Conservation (phyloP, 2,329 filamentous ascomycete genomes). For the Colletotrichum falcatum region DNA sequence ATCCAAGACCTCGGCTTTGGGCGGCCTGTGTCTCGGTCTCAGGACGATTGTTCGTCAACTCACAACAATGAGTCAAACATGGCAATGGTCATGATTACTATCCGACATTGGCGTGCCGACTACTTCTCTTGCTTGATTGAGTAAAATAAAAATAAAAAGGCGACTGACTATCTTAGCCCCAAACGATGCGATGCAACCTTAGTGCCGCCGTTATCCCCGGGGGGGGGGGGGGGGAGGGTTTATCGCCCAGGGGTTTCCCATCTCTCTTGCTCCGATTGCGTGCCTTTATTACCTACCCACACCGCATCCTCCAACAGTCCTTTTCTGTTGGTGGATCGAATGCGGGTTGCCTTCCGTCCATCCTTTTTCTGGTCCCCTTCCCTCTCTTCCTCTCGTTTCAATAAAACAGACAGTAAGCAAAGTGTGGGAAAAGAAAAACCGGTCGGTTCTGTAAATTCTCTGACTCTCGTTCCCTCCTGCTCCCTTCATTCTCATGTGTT, state of each 20-base stretch:
- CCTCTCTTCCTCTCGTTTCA: constrained; percentile 3
- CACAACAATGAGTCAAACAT: background rate
- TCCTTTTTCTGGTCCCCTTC: constrained; percentile 3
- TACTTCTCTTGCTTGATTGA: background rate
- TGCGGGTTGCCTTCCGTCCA: constrained; percentile 30
- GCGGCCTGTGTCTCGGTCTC: constrained; percentile 5
- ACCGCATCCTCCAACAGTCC: constrained; percentile 17
- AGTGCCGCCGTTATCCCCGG: constrained; percentile 31
- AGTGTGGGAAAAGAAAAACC: background rate
- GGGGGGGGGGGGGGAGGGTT: background rate
- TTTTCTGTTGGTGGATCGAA: constrained; percentile 34
- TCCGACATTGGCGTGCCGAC: background rate
- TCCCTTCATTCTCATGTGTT: background rate
- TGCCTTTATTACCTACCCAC: constrained; percentile 33
- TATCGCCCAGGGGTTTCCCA: constrained; percentile 24
- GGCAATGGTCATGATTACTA: background rate
- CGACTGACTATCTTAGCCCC: constrained; percentile 23
- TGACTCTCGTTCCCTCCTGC: background rate
- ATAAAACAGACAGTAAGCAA: background rate
- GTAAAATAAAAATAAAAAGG: too few species aligned
- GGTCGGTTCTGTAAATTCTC: constrained; percentile 2
- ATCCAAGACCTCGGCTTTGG: background rate
- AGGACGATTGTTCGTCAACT: background rate
- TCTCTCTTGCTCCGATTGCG: constrained; percentile 32
- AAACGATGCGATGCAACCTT: constrained; percentile 8